Percentiles rank a stretch among this genome's conserved stretches.
Conservation (phyloP, 1,284 basidiomycete genomes). For the Pyrrhoderma lamaoense region DNA sequence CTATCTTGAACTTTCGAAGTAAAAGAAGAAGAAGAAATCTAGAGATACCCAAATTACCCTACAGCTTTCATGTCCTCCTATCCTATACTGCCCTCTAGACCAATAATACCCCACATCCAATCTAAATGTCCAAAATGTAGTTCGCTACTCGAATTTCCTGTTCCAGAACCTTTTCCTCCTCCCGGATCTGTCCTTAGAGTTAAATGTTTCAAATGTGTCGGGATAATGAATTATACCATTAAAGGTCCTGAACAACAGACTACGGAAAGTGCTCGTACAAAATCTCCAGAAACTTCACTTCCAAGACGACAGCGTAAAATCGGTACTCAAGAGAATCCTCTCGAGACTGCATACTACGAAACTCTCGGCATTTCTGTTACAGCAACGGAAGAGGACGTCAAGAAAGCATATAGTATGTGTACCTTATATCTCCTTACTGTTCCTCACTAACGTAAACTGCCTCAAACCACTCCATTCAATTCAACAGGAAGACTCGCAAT, state of each 20-base stretch:
- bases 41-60: no score
- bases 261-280: conserved; percentile 23
- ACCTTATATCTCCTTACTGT: neutral
- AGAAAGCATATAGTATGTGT: conserved; percentile 84
- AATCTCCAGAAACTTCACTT: conserved; percentile 12
- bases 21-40: no score
- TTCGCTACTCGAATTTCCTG: conserved; percentile 63
- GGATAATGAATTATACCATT: conserved; percentile 52
- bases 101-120: conserved; percentile 53
- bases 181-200: conserved; percentile 60
- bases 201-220: conserved; percentile 62
- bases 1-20: no score
- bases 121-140: conserved; percentile 60
- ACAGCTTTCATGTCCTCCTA: conserved; percentile 23
- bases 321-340: conserved; percentile 81
- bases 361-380: conserved; percentile 68
- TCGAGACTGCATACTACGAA: conserved; percentile 89
- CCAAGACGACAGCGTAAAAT: conserved; percentile 55
- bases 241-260: conserved; percentile 58
- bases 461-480: neutral
- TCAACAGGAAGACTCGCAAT: conserved; percentile 79
- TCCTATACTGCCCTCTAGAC: conserved; percentile 47
- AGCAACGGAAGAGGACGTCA: conserved; percentile 82
- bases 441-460: neutral
- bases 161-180: conserved; percentile 58